These are phyloP conservation scores for Candida multigemmis DNA, from an alignment of 805 yeast genomes.

Conservation along the genomic window DNA sequence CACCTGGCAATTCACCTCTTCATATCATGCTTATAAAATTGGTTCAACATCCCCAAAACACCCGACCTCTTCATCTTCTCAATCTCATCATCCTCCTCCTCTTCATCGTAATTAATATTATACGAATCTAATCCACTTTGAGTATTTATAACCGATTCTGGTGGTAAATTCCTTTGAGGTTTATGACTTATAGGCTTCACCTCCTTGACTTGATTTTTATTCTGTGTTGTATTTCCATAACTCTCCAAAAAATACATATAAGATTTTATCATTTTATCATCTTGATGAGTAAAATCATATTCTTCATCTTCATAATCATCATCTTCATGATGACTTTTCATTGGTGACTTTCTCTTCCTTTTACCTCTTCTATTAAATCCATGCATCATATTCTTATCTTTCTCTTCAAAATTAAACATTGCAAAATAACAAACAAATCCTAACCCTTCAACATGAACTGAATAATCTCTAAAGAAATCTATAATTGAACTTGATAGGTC, in stretches of 20 bases:
- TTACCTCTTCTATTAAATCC: slow-evolving; percentile 12
- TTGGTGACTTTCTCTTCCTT: slow-evolving; percentile 6
- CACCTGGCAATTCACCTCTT: slow-evolving; percentile 9
- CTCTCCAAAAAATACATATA: slow-evolving; percentile 82
- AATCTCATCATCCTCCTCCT: slow-evolving; percentile 19
- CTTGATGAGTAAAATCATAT: slow-evolving; percentile 37
- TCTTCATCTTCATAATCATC: slow-evolving; percentile 5
- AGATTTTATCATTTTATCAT: slow-evolving; percentile 87
- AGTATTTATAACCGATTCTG: background rate
- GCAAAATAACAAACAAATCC: slow-evolving; percentile 95
- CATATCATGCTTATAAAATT: slow-evolving; percentile 53
- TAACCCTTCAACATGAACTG: slow-evolving; percentile 86
- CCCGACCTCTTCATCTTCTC: slow-evolving; percentile 35
- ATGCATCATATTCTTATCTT: slow-evolving; percentile 36
- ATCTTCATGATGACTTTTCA: slow-evolving; percentile 8
- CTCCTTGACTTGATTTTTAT: background rate
- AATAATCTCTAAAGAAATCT: slow-evolving; percentile 84
- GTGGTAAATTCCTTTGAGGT: slow-evolving; percentile 1
- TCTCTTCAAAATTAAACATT: slow-evolving; percentile 73
- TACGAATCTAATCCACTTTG: slow-evolving; percentile 11
- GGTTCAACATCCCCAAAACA: slow-evolving; percentile 73
- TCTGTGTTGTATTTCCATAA: slow-evolving; percentile 35
- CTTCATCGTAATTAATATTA: slow-evolving; percentile 21
- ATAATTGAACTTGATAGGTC: slow-evolving; percentile 64
- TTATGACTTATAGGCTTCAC: background rate